phyloP scores from a whole-genome alignment of 495 filamentous ascomycete species.

The Pyrenopolyporus hunteri region DNA sequence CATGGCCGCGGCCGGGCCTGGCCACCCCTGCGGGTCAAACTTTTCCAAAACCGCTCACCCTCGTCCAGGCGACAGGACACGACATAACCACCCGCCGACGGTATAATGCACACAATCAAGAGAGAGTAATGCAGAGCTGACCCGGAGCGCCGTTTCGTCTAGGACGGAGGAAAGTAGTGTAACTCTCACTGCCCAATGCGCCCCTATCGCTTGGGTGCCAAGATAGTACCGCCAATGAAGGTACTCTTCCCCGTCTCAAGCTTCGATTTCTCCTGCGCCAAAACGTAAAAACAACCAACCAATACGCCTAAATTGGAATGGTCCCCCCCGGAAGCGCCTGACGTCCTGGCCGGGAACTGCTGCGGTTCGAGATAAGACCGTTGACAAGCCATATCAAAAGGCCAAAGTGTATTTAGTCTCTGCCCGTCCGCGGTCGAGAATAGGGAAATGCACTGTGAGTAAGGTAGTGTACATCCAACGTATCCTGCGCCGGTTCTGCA shows the following conservation, averaged over 20 bases:
- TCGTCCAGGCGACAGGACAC: conserved; percentile 21
- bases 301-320: conserved; percentile 24
- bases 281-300: conserved; percentile 30
- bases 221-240: conserved; percentile 36
- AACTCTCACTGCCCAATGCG: conserved; percentile 39
- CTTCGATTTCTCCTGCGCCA: conserved; percentile 30
- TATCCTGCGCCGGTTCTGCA: conserved; percentile 22
- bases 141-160: conserved; percentile 37
- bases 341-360: conserved; percentile 11
- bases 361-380: conserved; percentile 18
- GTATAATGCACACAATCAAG: conserved; percentile 35
- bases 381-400: conserved; percentile 19
- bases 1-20: conserved; percentile 16
- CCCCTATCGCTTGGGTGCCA: conserved; percentile 34
- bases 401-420: conserved; percentile 9
- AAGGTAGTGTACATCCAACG: conserved; percentile 29
- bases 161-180: conserved; percentile 32
- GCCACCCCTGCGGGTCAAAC: conserved; percentile 26
- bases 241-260: conserved; percentile 23
- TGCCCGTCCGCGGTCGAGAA: conserved; percentile 17
- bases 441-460: conserved; percentile 19
- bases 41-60: conserved; percentile 31
- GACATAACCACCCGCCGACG: conserved; percentile 31
- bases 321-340: conserved; percentile 15
- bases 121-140: conserved; percentile 33